phyloP scores from a whole-genome alignment of 805 yeast species.

The Candida berthetii region DNA sequence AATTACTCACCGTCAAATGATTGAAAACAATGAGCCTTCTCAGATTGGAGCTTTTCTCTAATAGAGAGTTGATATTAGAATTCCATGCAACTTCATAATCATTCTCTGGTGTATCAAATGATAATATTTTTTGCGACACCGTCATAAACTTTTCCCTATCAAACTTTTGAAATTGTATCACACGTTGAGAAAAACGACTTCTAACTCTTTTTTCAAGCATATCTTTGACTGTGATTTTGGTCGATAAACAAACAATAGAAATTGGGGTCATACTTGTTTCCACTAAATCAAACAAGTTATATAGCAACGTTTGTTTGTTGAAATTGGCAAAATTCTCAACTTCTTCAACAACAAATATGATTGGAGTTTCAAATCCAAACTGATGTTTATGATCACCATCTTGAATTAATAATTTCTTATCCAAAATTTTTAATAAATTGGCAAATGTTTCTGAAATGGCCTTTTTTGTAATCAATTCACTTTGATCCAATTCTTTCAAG shows the following conservation, averaged over 20 bases:
- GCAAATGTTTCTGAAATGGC: constrained; percentile 57
- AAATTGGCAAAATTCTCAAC: constrained; percentile 72
- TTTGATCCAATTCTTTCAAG: constrained; percentile 14
- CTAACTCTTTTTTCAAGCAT: constrained; percentile 86
- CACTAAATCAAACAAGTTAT: constrained; percentile 83
- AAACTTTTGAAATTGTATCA: constrained; percentile 52
- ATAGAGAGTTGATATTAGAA: constrained; percentile 21
- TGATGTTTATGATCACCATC: constrained; percentile 19
- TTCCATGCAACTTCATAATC: constrained; percentile 39
- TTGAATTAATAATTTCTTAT: constrained; percentile 23
- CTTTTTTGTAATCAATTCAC: constrained; percentile 39
- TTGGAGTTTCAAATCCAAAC: constrained; percentile 35
- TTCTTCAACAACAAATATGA: constrained; percentile 79
- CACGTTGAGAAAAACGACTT: constrained; percentile 80
- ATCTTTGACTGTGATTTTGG: constrained; percentile 72
- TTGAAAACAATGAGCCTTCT: constrained; percentile 34
- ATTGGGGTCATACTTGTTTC: constrained; percentile 68
- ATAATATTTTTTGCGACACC: constrained; percentile 36
- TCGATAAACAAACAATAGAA: constrained; percentile 74
- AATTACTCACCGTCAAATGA: constrained; percentile 54
- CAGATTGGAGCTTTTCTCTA: constrained; percentile 25
- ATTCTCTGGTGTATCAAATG: constrained; percentile 19
- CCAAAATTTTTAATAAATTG: constrained; percentile 48
- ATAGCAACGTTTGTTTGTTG: constrained; percentile 75
- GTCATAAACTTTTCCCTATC: constrained; percentile 39